Evolutionary conservation across 371 early-diverging fungal genomes (phyloP).

Genomic region (Dinochytrium kinnereticum): DNA sequence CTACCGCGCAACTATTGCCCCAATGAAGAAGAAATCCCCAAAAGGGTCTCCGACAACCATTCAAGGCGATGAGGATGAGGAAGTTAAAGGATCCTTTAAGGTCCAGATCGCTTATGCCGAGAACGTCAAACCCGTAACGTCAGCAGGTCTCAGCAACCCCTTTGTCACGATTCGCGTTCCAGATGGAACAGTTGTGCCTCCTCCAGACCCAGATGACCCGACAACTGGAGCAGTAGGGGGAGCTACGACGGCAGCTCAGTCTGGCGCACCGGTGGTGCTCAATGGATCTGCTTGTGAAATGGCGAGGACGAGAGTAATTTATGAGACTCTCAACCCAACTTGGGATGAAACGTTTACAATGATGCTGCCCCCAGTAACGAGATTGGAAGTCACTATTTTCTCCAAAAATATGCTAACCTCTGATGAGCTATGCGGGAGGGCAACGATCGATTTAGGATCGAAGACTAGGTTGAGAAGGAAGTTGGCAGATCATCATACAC

Average conservation of each 20-base stretch:
- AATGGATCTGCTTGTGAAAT: constrained; percentile 62
- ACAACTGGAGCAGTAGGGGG: constrained; percentile 5
- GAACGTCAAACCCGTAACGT: constrained; percentile 49
- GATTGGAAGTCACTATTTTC: constrained; percentile 71
- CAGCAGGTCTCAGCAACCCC: constrained; percentile 45
- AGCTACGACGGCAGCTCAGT: constrained; percentile 3
- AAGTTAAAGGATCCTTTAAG: constrained; percentile 45
- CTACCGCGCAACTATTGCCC: constrained; percentile 43
- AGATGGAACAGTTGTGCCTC: constrained; percentile 50
- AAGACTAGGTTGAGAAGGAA: constrained; percentile 65
- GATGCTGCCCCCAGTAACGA: constrained; percentile 60
- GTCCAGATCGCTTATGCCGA: constrained; percentile 49
- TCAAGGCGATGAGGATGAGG: constrained; percentile 31
- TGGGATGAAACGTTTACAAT: constrained; percentile 92
- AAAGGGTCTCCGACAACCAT: neutral
- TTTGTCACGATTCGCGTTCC: constrained; percentile 50
- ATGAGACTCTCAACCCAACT: constrained; percentile 77
- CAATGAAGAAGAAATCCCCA: constrained; percentile 26
- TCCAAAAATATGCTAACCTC: constrained; percentile 78
- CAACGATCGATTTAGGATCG: constrained; percentile 38
- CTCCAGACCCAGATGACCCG: constrained; percentile 30
- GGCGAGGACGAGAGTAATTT: constrained; percentile 68
- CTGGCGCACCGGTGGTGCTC: constrained; percentile 73
- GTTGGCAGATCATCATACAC: constrained; percentile 74
- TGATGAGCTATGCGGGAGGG: constrained; percentile 65